Evolutionary conservation across 176 grass and related monocot species (phyloP).

Genomic region (Guadua angustifolia): DNA sequence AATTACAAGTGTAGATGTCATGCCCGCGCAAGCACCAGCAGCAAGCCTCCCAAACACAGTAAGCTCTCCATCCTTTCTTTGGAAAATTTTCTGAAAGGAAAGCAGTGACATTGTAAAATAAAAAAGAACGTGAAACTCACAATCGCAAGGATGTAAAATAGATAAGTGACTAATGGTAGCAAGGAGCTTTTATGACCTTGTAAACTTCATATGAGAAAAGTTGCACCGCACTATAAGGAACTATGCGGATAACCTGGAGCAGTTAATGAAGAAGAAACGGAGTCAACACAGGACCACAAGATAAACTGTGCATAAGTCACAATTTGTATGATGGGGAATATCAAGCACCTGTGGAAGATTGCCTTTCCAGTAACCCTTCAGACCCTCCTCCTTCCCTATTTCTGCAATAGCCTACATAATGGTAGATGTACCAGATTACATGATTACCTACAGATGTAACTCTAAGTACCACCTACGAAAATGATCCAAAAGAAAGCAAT

Average conservation of each 20-base stretch:
- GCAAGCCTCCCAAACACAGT: conserved; percentile 86
- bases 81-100: conserved; percentile 77
- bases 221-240: conserved; percentile 90
- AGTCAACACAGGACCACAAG: conserved; percentile 30
- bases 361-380: conserved; percentile 96
- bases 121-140: conserved; percentile 32
- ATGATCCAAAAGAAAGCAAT: not conserved
- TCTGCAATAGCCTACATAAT: conserved; percentile 67
- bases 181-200: conserved; percentile 62
- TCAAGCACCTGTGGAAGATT: conserved; percentile 87
- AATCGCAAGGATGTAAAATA: conserved; percentile 20
- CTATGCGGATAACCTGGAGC: conserved; percentile 83
- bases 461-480: not conserved
- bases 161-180: not conserved
- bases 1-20: conserved; percentile 99
- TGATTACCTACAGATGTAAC: not conserved
- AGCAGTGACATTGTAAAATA: conserved; percentile 22
- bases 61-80: conserved; percentile 82
- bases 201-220: conserved; percentile 99
- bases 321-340: conserved; percentile 35
- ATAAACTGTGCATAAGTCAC: conserved; percentile 16
- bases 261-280: conserved; percentile 42
- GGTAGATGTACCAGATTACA: conserved; percentile 11
- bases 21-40: conserved; percentile 98
- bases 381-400: conserved; percentile 83